Base-by-base conservation (phyloP, 805 yeast species). In the Lipomyces sp. region DNA sequence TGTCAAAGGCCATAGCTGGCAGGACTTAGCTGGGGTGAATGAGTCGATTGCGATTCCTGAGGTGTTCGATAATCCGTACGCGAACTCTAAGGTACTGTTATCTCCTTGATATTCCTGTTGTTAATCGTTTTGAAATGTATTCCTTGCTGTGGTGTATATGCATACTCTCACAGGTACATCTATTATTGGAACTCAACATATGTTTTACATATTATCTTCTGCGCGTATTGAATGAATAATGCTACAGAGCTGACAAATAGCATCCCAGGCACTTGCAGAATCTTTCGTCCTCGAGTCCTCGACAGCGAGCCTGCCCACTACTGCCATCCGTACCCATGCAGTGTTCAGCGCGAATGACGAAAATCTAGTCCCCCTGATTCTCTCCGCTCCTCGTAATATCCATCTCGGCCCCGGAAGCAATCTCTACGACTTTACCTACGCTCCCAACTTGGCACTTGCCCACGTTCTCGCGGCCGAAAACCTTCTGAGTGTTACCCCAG, bases 391-490 rank as follows among this genome's bases (percentile, higher is more conserved):
- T 30, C 56, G 56, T 3, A 53, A 33, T 53, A 6, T 53, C n/a
- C 35, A 30, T 30, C n/a, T 53, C 56, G 33, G 56, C 35, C 3
- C 56, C 11, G 56, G 56, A 30, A 6, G 13, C 1, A 53, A 18
- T 53, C 35, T 53, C 4, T 53, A 30, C 18, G 56, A 53, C n/a
- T 53, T 53, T 3, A 33, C 35, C 35, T 53, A 30, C 35, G 33
- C 56, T 30, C 35, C 33, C 2, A 53, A 53, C 56, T 3, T 53
- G 33, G 56, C 56, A 33, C 13, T 18, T 53, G 55, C 33, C 2
- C 55, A 53, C n/a, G 55, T 53, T 53, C 35, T 53, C n/a, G 56
- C 56, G 18, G 33, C 56, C 15, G 56, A 53, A 33, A n/a, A 53
- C 56, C 35, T 53, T 30, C 18, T 53, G 56, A 42, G 29, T 3